These are phyloP conservation scores for Citrus cavaleriei DNA, from an alignment of 345 rosid species.

Conservation along the genomic window DNA sequence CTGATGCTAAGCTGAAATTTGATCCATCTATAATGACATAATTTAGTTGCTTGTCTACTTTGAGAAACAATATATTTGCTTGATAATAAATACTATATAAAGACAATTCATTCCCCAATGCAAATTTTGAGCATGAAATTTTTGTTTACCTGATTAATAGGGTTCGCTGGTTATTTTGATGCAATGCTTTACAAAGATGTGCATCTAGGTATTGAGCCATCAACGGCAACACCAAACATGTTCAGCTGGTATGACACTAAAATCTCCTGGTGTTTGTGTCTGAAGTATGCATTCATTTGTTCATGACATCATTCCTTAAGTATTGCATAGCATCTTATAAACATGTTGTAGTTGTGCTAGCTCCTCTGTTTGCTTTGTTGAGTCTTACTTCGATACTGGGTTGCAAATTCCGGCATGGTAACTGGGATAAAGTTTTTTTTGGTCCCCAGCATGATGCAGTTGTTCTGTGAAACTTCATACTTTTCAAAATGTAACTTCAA, in stretches of 20 bases:
- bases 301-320: not conserved
- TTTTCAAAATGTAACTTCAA: not conserved
- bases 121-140: slow-evolving; percentile 12
- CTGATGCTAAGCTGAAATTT: not conserved
- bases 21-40: not conserved
- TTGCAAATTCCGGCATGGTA: not conserved
- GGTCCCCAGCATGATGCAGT: not conserved
- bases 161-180: slow-evolving; percentile 95
- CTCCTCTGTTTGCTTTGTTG: not conserved
- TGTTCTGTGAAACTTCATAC: not conserved
- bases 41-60: not conserved
- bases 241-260: slow-evolving; percentile 78
- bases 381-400: not conserved
- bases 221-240: slow-evolving; percentile 93
- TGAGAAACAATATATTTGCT: not conserved
- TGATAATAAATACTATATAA: not conserved
- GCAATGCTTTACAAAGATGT: slow-evolving; percentile 88
- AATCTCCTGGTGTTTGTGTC: not conserved
- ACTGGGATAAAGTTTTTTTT: not conserved
- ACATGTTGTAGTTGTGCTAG: not conserved
- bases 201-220: slow-evolving; percentile 95
- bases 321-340: not conserved
- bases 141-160: slow-evolving; percentile 33
- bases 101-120: not conserved
- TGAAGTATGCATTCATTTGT: not conserved